Conservation (phyloP, 805 yeast genomes). For the Kazachstania viticola region DNA sequence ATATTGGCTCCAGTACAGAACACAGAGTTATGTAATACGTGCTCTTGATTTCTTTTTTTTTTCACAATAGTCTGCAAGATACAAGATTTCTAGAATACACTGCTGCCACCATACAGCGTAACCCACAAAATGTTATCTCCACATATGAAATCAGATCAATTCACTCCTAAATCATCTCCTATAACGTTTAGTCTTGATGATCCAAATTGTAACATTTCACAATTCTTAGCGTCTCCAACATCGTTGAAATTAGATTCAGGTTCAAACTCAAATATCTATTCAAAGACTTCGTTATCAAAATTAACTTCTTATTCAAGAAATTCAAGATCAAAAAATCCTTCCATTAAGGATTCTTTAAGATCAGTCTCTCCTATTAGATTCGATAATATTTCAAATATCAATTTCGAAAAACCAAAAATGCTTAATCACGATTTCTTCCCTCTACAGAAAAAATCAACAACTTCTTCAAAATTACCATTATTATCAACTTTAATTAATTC, state of each 20-base stretch:
- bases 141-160: constrained; percentile 16
- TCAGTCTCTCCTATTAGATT: constrained; percentile 21
- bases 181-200: constrained; percentile 21
- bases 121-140: no score
- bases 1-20: no score
- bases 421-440: no score
- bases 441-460: no score
- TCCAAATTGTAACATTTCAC: constrained; percentile 6
- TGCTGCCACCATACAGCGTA: no score
- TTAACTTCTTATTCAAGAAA: constrained; percentile 16
- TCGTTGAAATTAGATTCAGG: constrained; percentile 17
- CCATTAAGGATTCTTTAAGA: constrained; percentile 15
- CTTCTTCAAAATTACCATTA: no score
- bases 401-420: no score
- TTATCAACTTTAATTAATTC: constrained; percentile 12
- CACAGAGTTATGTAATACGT: no score
- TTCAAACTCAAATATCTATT: constrained; percentile 11
- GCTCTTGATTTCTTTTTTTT: no score
- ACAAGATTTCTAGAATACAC: no score
- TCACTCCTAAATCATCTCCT: constrained; percentile 22
- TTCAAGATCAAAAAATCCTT: constrained; percentile 10
- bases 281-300: constrained; percentile 26
- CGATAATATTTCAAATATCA: constrained; percentile 5
- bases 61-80: no score
- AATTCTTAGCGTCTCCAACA: constrained; percentile 19